These are phyloP conservation scores for Colletotrichum echinochloae DNA, from an alignment of 2,329 filamentous ascomycete species.

Conservation along the genomic window DNA sequence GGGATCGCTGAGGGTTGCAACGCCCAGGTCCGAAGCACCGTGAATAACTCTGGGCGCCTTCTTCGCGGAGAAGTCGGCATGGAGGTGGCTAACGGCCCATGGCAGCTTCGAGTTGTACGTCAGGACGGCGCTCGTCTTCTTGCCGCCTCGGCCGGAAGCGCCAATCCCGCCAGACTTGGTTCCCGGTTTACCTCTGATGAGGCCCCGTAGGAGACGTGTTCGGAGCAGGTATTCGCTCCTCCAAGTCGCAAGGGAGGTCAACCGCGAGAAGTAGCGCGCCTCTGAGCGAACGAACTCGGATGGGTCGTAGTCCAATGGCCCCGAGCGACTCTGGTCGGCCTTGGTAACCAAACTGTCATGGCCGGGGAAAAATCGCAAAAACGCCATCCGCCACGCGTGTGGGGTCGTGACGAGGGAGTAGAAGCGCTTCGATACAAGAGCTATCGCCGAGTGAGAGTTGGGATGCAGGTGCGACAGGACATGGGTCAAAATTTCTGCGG, in stretches of 20 bases:
- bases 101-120: constrained; percentile 89
- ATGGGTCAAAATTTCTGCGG: constrained; percentile 88
- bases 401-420: constrained; percentile 88
- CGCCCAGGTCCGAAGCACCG: constrained; percentile 81
- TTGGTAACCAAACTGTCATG: constrained; percentile 66
- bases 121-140: constrained; percentile 78
- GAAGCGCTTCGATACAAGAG: constrained; percentile 89
- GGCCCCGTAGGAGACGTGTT: constrained; percentile 83
- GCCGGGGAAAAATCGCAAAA: constrained; percentile 89
- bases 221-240: constrained; percentile 93
- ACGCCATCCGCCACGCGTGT: constrained; percentile 94
- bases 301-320: constrained; percentile 58
- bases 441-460: constrained; percentile 82
- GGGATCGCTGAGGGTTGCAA: constrained; percentile 86
- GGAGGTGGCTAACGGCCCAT: constrained; percentile 81
- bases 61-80: constrained; percentile 79
- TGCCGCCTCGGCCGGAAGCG: constrained; percentile 63
- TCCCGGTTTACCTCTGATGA: constrained; percentile 83
- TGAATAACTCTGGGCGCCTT: constrained; percentile 85
- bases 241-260: constrained; percentile 91
- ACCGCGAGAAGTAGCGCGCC: constrained; percentile 81
- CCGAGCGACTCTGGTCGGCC: constrained; percentile 50
- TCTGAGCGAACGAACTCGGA: constrained; percentile 74
- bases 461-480: constrained; percentile 91
- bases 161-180: constrained; percentile 65